Evolutionary conservation across 1,284 basidiomycete genomes (phyloP).

Genomic region (Marasmius tenuissimus): DNA sequence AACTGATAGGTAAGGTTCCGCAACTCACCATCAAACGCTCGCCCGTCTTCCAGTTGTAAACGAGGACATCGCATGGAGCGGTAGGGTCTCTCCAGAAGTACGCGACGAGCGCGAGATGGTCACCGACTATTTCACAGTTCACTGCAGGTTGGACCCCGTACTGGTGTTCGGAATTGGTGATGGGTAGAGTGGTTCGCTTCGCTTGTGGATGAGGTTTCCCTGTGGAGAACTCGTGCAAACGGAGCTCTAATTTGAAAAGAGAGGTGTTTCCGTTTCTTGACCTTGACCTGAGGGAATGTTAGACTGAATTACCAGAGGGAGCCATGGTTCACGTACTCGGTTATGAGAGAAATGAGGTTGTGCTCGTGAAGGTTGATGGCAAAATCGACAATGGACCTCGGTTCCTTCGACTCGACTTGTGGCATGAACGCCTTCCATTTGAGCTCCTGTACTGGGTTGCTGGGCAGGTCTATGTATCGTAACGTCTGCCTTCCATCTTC

Average conservation of each 20-base stretch:
- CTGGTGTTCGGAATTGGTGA: constrained; percentile 22
- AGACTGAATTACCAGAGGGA: not conserved
- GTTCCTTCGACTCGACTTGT: not conserved
- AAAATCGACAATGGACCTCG: constrained; percentile 30
- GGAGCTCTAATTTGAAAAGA: constrained; percentile 22
- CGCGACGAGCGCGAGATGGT: constrained; percentile 43
- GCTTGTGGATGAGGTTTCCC: constrained; percentile 41
- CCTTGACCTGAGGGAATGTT: constrained; percentile 1
- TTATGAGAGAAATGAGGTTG: constrained; percentile 43
- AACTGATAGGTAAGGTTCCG: too few relatives aligned
- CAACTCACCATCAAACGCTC: constrained; percentile 33
- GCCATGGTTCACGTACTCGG: constrained; percentile 28
- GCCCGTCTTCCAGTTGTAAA: constrained; percentile 45
- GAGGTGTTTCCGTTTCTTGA: not conserved
- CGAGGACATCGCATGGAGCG: constrained; percentile 30
- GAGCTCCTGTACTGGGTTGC: constrained; percentile 17
- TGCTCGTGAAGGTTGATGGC: constrained; percentile 48
- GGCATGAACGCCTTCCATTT: constrained; percentile 36
- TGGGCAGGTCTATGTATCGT: constrained; percentile 31
- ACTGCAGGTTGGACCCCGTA: constrained; percentile 29
- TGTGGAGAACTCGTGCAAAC: constrained; percentile 41
- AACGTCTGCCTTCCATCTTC: constrained; percentile 23
- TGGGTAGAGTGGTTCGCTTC: constrained; percentile 27
- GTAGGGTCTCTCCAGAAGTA: constrained; percentile 23
- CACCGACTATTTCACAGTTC: constrained; percentile 48